Evolutionary conservation across 2,329 filamentous ascomycete species (phyloP).

Genomic region (Fusarium poae): DNA sequence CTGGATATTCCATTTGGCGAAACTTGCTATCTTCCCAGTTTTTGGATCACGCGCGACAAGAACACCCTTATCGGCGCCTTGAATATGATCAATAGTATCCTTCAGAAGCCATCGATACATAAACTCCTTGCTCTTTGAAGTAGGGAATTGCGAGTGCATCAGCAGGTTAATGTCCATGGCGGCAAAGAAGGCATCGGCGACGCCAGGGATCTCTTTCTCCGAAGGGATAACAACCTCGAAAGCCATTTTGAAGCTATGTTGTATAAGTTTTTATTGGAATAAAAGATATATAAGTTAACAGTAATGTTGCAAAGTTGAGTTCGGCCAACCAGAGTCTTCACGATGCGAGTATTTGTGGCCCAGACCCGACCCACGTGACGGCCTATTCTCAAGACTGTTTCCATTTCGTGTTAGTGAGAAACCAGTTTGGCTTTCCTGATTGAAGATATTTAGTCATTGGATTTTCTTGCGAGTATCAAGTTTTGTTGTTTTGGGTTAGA

Average conservation of each 20-base stretch:
- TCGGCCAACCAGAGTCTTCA: slow-evolving; percentile 34
- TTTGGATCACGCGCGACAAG: slow-evolving; percentile 53
- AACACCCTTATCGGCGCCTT: slow-evolving; percentile 47
- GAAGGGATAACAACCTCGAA: slow-evolving; percentile 49
- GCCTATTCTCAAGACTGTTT: not conserved
- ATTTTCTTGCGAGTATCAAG: not conserved
- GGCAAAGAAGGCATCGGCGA: slow-evolving; percentile 53
- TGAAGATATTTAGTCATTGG: not conserved
- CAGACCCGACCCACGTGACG: slow-evolving; percentile 30
- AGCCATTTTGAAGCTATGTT: slow-evolving; percentile 39
- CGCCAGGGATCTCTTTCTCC: slow-evolving; percentile 41
- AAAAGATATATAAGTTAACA: slow-evolving; percentile 7
- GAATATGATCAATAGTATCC: slow-evolving; percentile 51
- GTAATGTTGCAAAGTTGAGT: slow-evolving; percentile 11
- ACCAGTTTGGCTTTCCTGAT: not conserved
- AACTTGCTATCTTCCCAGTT: slow-evolving; percentile 51
- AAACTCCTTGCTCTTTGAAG: slow-evolving; percentile 46
- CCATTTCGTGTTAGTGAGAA: not conserved
- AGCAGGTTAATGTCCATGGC: slow-evolving; percentile 58
- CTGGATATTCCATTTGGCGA: slow-evolving; percentile 55
- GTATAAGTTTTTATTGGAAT: not conserved
- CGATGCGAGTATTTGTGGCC: slow-evolving; percentile 25
- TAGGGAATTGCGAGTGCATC: slow-evolving; percentile 58
- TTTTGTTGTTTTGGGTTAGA: not conserved
- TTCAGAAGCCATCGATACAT: slow-evolving; percentile 51